phyloP scores from a whole-genome alignment of 768 basidiomycete genomes.

The Neoboletus subvelutipes region DNA sequence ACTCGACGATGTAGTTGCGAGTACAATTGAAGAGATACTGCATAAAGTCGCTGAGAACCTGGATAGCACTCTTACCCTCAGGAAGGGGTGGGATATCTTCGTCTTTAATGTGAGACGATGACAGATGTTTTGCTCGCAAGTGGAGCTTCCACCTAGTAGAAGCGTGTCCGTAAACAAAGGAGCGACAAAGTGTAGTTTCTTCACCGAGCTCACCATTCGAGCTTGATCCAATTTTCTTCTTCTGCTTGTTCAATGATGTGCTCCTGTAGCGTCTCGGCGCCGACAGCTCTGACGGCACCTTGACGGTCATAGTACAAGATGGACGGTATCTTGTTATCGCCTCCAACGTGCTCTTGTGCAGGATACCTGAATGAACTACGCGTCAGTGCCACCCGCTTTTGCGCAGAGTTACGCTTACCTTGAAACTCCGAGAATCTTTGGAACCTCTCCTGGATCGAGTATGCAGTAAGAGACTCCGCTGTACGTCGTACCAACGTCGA shows the following conservation, averaged over 20 bases:
- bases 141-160: conserved; percentile 37
- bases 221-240: conserved; percentile 37
- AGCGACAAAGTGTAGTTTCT: too few relatives aligned
- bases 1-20: conserved; percentile 21
- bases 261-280: conserved; percentile 41
- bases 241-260: conserved; percentile 38
- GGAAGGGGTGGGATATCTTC: conserved; percentile 28
- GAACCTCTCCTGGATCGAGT: conserved; percentile 36
- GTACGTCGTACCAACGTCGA: conserved; percentile 46
- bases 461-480: conserved; percentile 41
- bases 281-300: conserved; percentile 41
- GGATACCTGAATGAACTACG: conserved; percentile 37
- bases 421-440: conserved; percentile 28
- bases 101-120: conserved; percentile 22
- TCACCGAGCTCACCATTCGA: conserved; percentile 36
- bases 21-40: conserved; percentile 26
- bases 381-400: neutral
- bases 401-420: conserved; percentile 20
- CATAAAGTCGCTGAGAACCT: conserved; percentile 29
- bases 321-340: conserved; percentile 50
- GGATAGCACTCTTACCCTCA: conserved; percentile 14
- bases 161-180: neutral
- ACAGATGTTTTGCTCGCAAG: conserved; percentile 30
- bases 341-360: conserved; percentile 44
- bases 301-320: conserved; percentile 45